Conservation (phyloP, 371 early-diverging fungal genomes). For the Thermomucor indicae-seudaticae region DNA sequence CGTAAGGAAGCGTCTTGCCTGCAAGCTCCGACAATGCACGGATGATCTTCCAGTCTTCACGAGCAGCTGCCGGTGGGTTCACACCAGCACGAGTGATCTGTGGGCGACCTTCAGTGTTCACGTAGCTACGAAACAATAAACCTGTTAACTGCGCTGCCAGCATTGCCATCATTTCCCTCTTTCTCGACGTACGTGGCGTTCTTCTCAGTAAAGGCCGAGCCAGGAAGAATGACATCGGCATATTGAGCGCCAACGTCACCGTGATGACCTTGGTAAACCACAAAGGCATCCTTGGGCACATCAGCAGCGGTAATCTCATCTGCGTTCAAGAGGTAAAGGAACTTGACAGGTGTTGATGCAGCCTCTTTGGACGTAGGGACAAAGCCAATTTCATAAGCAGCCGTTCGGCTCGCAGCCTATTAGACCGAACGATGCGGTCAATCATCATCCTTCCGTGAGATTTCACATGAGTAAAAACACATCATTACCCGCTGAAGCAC, state of each 20-base stretch:
- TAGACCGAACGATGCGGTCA: too few species aligned
- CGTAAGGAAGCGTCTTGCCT: constrained; percentile 86
- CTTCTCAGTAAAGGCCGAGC: constrained; percentile 97
- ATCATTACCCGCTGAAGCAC: constrained; percentile 79
- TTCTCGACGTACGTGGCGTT: constrained; percentile 67
- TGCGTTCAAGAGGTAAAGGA: constrained; percentile 91
- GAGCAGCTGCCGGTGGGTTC: constrained; percentile 84
- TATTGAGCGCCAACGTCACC: constrained; percentile 94
- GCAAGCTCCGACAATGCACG: constrained; percentile 92
- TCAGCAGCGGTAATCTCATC: constrained; percentile 76
- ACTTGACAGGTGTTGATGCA: constrained; percentile 50
- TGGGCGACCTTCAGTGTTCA: constrained; percentile 95
- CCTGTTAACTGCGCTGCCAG: neutral
- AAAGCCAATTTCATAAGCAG: constrained; percentile 91
- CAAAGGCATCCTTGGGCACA: constrained; percentile 90
- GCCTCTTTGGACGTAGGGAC: constrained; percentile 52
- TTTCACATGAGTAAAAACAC: too few species aligned
- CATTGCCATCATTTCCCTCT: neutral
- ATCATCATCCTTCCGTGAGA: neutral
- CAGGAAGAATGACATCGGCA: constrained; percentile 95
- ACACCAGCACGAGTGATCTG: constrained; percentile 93
- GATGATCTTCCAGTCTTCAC: constrained; percentile 98
- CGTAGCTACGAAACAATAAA: constrained; percentile 16
- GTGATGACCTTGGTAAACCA: constrained; percentile 98
- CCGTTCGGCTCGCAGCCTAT: constrained; percentile 82